Percentiles rank a stretch among this genome's conserved stretches.
phyloP scores from a whole-genome alignment of 1,284 basidiomycete genomes.

The Marasmius oreades region DNA sequence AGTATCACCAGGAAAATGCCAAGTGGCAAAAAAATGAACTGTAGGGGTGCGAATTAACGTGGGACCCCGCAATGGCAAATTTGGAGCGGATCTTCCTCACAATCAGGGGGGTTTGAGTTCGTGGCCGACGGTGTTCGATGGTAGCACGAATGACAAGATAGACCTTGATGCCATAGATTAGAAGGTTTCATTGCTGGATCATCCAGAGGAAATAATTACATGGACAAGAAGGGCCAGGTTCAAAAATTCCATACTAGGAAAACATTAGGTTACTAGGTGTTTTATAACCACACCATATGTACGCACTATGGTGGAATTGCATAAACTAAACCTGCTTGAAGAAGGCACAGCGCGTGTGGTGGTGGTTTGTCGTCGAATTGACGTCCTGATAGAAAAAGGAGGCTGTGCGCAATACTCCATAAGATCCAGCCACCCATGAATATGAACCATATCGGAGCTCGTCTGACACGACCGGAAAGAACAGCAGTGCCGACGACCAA shows the following conservation, averaged over 20 bases:
- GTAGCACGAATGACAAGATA: neutral
- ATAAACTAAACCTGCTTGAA: constrained; percentile 24
- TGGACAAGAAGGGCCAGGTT: neutral
- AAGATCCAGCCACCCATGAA: constrained; percentile 17
- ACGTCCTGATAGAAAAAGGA: constrained; percentile 20
- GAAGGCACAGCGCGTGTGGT: constrained; percentile 18
- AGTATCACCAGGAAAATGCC: neutral
- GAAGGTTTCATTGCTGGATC: neutral
- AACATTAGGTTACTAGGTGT: neutral
- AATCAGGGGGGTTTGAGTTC: neutral
- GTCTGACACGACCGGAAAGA: neutral
- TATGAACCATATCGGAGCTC: constrained; percentile 2
- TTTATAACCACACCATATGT: neutral
- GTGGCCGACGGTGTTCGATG: neutral
- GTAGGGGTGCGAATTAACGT: neutral
- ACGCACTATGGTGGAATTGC: constrained; percentile 16
- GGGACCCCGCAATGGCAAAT: neutral
- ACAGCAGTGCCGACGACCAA: neutral
- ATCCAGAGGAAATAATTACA: neutral
- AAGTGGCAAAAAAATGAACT: neutral
- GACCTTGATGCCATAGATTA: neutral
- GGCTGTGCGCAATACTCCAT: constrained; percentile 21
- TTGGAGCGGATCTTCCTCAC: too few species aligned
- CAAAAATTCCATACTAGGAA: constrained; percentile 3
- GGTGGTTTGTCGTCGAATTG: constrained; percentile 22